Percentiles rank a stretch among this genome's conserved stretches.
phyloP scores from a whole-genome alignment of 345 rosid species.

The Bruguiera parviflora region DNA sequence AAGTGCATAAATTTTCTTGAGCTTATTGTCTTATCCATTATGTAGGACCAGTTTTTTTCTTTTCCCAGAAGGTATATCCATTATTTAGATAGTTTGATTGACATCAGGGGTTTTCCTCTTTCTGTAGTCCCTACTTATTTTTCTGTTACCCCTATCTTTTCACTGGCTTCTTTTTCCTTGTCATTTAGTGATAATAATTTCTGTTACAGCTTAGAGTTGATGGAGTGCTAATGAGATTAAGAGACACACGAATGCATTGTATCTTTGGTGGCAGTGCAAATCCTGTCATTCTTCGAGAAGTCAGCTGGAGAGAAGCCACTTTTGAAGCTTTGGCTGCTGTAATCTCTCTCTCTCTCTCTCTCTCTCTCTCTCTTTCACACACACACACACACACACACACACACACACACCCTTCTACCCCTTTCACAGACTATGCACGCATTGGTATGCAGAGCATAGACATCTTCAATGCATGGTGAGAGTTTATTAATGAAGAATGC shows the following conservation, averaged over 20 bases:
- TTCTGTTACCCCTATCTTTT: background rate
- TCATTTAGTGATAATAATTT: background rate
- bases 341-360: constrained; percentile 21
- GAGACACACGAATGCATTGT: constrained; percentile 90
- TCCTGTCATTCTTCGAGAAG: constrained; percentile 71
- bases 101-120: background rate
- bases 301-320: constrained; percentile 91
- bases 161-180: background rate
- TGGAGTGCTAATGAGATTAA: constrained; percentile 89
- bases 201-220: constrained; percentile 84
- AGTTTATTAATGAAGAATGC: too few relatives aligned
- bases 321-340: constrained; percentile 70
- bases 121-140: background rate
- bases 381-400: too few relatives aligned
- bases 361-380: constrained; percentile 17
- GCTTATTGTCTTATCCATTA: too few relatives aligned
- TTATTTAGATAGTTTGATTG: too few relatives aligned
- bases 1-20: background rate
- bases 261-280: constrained; percentile 42
- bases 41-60: too few relatives aligned
- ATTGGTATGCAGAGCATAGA: too few relatives aligned
- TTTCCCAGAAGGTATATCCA: too few relatives aligned
- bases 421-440: background rate
- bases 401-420: background rate
- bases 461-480: too few relatives aligned